phyloP scores from a whole-genome alignment of 1,139 yeast genomes.

The Protomyces gravidus region DNA sequence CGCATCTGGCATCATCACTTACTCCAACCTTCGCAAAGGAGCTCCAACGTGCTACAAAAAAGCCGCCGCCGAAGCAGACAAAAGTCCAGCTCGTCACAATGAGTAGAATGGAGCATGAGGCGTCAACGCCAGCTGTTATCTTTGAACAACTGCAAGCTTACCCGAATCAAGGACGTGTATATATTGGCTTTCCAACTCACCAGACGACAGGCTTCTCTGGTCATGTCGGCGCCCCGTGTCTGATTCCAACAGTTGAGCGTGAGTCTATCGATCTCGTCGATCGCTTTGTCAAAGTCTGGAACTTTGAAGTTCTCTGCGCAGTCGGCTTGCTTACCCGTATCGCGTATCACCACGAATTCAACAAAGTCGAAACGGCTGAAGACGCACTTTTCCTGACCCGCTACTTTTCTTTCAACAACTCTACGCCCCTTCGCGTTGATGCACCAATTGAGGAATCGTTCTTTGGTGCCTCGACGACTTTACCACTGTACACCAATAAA shows the following conservation, averaged over 20 bases:
- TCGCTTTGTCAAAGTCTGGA: constrained; percentile 45
- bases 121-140: constrained; percentile 41
- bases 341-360: constrained; percentile 42
- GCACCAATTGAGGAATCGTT: constrained; percentile 25
- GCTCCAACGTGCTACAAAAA: constrained; percentile 44
- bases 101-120: constrained; percentile 38
- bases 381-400: constrained; percentile 11
- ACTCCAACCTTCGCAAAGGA: constrained; percentile 39
- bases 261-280: constrained; percentile 47
- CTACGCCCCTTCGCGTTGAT: constrained; percentile 22
- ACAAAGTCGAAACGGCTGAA: constrained; percentile 4
- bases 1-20: constrained; percentile 10
- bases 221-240: constrained; percentile 44
- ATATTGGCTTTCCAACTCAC: constrained; percentile 47
- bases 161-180: constrained; percentile 36
- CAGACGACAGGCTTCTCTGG: constrained; percentile 44
- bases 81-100: constrained; percentile 41
- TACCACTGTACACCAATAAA: constrained; percentile 40
- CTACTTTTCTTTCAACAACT: constrained; percentile 19
- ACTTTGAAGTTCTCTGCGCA: constrained; percentile 43
- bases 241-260: constrained; percentile 47
- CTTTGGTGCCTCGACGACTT: constrained; percentile 30
- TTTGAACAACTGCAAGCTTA: constrained; percentile 39
- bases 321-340: constrained; percentile 43
- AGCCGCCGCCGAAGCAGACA: constrained; percentile 44